phyloP scores from a whole-genome alignment of 495 filamentous ascomycete species.

The Aspergillus leporis region DNA sequence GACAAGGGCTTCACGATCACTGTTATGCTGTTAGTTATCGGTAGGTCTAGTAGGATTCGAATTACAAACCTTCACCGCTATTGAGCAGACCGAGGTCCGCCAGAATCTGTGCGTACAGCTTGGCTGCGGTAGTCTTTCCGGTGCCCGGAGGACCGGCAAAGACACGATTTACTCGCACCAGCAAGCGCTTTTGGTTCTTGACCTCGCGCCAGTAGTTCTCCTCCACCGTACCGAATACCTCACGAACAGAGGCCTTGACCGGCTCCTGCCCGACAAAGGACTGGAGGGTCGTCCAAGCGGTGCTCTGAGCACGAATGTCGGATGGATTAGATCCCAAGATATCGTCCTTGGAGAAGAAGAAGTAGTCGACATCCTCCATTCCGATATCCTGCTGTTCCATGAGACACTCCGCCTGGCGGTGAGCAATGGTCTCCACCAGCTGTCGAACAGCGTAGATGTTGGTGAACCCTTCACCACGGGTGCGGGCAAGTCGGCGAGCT shows the following conservation, averaged over 20 bases:
- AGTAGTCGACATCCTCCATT: constrained; percentile 21
- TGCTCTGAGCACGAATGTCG: constrained; percentile 9
- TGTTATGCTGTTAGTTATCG: background rate
- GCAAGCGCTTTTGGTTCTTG: constrained; percentile 14
- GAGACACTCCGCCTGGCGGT: constrained; percentile 54
- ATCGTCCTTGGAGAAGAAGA: constrained; percentile 22
- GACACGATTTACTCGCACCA: constrained; percentile 16
- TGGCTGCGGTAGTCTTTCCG: constrained; percentile 66
- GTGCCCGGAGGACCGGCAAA: constrained; percentile 36
- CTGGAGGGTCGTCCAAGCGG: constrained; percentile 18
- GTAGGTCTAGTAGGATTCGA: background rate
- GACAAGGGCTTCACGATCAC: constrained; percentile 7
- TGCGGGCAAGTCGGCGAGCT: constrained; percentile 54
- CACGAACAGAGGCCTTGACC: constrained; percentile 17
- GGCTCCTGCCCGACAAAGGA: constrained; percentile 17
- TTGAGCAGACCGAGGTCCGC: constrained; percentile 27
- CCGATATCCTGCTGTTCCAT: constrained; percentile 31
- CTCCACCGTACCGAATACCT: constrained; percentile 14
- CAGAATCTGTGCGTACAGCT: constrained; percentile 58
- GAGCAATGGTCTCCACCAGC: constrained; percentile 13
- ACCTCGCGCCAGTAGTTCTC: constrained; percentile 23
- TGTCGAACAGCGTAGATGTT: constrained; percentile 35
- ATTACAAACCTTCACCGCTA: constrained; percentile 14
- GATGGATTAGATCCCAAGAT: constrained; percentile 17
- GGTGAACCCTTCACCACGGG: constrained; percentile 50